A percentile compares a stretch with the other conserved stretches of the same genome.
These are phyloP conservation scores for Ampelomyces quisqualis DNA, from an alignment of 2,329 filamentous ascomycete genomes.

Conservation along the genomic window DNA sequence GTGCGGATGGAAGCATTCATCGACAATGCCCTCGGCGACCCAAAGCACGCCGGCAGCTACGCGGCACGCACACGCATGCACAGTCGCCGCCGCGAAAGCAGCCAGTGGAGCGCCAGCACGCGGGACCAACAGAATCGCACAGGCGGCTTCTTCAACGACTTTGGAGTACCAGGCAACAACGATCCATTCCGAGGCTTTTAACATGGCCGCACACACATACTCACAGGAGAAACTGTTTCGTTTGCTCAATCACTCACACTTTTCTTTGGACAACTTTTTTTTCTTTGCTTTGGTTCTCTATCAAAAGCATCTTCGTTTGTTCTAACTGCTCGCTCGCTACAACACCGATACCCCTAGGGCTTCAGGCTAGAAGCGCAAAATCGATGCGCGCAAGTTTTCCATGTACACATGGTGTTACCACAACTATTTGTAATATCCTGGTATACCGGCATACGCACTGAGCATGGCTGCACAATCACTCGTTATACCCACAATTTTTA, in stretches of 20 bases:
- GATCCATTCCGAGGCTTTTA: conserved; percentile 44
- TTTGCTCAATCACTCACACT: no score
- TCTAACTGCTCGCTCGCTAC: neutral
- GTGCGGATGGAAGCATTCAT: conserved; percentile 98
- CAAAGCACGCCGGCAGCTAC: conserved; percentile 14
- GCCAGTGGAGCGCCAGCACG: conserved; percentile 41
- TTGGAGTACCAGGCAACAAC: conserved; percentile 33
- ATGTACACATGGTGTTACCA: no score
- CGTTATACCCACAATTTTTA: no score
- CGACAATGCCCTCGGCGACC: conserved; percentile 47
- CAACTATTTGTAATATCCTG: no score
- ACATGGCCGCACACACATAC: no score
- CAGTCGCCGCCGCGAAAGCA: conserved; percentile 35
- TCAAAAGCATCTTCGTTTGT: neutral
- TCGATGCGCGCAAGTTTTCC: no score
- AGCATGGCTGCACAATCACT: no score
- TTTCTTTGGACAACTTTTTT: neutral
- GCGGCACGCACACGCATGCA: conserved; percentile 23
- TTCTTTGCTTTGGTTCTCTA: neutral
- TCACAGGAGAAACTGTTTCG: neutral
- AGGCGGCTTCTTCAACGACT: conserved; percentile 38
- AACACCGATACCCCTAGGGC: neutral
- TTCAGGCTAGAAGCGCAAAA: neutral
- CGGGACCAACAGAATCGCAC: conserved; percentile 30
- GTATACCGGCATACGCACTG: no score